Evolutionary conservation across 768 basidiomycete species (phyloP), one percentile per base, ranked within the genome.

Genomic region (Tricholoma terreum): DNA sequence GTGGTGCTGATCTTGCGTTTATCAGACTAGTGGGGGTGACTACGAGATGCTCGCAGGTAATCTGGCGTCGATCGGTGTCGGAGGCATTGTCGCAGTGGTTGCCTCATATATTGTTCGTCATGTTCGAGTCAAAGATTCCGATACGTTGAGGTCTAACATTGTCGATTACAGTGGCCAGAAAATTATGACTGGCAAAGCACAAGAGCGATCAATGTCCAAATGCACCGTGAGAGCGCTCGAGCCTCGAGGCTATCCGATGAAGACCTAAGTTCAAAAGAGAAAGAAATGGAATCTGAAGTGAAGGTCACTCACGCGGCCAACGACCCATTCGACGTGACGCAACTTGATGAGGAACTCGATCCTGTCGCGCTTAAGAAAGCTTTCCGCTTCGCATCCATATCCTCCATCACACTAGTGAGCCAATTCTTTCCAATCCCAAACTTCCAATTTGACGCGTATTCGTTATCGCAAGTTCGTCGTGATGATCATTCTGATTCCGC

Each of bases 21-120:
- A 6, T 33, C 54, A 80, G 79, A 80, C 78, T 4, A 80, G 75
- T 50, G 77, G 80, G 71, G 84, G 85, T 63, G 73, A 76, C 66
- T 78, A 61, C 24, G 76, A 77, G 65, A 95, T 97, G 92, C 78
- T 97, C 14, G 86, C 92, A 0, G 94, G 94, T 2, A 94, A 95
- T 72, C 74, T 96, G n/a, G 87, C 86, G 1, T 86, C 92, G 2
- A 90, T 95, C 61, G 88, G 83, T 24, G 77, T 90, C 11, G 91
- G 92, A 7, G 92, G 81, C 3, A 86, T 97, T 54, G 76, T 97
- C 60, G 81, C 92, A 2, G 77, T 85, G 21, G 75, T 71, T 3
- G 72, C 80, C 34, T 92, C 92, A 0, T 68, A 84, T 46, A 75
- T 94, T 21, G 87, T 88, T 65, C 57, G 84, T 71, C 8, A 6